Evolutionary conservation across 192 early-diverging fungal species (phyloP), one percentile per base, ranked within the genome.

Genomic region (Backusella macrospora): DNA sequence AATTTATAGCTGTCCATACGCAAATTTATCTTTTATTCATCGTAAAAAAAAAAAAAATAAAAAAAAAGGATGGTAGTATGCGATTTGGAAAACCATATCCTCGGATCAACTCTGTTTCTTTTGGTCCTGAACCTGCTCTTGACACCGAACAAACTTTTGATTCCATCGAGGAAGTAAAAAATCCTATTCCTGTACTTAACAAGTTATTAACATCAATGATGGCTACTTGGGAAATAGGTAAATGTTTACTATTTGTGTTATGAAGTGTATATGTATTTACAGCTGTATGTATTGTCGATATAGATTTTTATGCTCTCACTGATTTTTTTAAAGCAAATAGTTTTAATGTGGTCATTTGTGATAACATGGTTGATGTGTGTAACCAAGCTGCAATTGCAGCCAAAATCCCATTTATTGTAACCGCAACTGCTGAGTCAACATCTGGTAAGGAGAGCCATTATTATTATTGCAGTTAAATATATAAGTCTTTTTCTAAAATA

Each of bases 221-320:
- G 52, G 23, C 52, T 23, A 18, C 52, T 59, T 59, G 52, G 52
- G 52, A 59, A 59, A 26, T 9, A 59, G 52, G 52, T 59, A 59
- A 34, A 34, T 34, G 2, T 34, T 34, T n/a, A 15, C 2, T 6
- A 49, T 49, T 49, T 47, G 46, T 6, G 5, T 6, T 47, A 47
- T 49, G 14, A 46, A 46, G 14, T 14, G 0, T 46, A 59, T 5
- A n/a, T 5, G 2, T 59, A 59, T 13, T 59, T 3, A 23, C 52
- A 59, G 13, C 12, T 10, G 12, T n/a, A 49, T 5, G 21, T 21
- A 7, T 49, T 48, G 14, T 48, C 29, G 2, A 48, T 26, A 23
- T 59, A 59, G 52, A 59, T 10, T 59, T 26, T n/a, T 26, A 23
- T 59, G 21, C 52, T 8, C 4, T 59, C 21, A 26, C 52, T 12